phyloP scores from a whole-genome alignment of 192 early-diverging fungal genomes.

The Rhizophagus sp. region DNA sequence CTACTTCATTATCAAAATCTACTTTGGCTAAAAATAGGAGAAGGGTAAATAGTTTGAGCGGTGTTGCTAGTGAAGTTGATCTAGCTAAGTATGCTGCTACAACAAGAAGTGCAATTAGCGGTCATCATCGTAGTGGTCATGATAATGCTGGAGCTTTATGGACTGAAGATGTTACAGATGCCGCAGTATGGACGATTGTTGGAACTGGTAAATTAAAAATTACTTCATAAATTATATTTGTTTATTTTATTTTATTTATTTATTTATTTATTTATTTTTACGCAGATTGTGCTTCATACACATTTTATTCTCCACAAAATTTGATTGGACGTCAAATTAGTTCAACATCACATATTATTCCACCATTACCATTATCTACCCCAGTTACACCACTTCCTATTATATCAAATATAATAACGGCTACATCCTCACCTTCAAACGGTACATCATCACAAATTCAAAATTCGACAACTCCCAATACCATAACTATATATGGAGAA shows the following conservation, averaged over 20 bases:
- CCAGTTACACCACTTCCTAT: conserved; percentile 22
- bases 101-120: conserved; percentile 25
- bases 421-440: conserved; percentile 24
- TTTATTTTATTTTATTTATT: too few species aligned
- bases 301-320: conserved; percentile 53
- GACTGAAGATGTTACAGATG: conserved; percentile 84
- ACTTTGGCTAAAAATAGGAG: conserved; percentile 41
- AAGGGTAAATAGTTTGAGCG: conserved; percentile 56
- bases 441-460: conserved; percentile 18
- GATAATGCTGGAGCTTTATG: conserved; percentile 50
- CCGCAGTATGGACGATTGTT: conserved; percentile 92
- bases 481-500: conserved; percentile 67
- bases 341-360: conserved; percentile 31
- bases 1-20: conserved; percentile 24
- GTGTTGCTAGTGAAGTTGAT: conserved; percentile 40
- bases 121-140: conserved; percentile 6
- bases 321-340: conserved; percentile 24
- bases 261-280: conserved; percentile 2
- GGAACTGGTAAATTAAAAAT: conserved; percentile 62
- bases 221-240: background rate
- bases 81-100: conserved; percentile 36
- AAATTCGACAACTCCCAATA: conserved; percentile 23
- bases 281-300: conserved; percentile 54
- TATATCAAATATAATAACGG: conserved; percentile 9
- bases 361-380: conserved; percentile 20